phyloP scores from a whole-genome alignment of 331 rosid species.

The Arachis monticola region DNA sequence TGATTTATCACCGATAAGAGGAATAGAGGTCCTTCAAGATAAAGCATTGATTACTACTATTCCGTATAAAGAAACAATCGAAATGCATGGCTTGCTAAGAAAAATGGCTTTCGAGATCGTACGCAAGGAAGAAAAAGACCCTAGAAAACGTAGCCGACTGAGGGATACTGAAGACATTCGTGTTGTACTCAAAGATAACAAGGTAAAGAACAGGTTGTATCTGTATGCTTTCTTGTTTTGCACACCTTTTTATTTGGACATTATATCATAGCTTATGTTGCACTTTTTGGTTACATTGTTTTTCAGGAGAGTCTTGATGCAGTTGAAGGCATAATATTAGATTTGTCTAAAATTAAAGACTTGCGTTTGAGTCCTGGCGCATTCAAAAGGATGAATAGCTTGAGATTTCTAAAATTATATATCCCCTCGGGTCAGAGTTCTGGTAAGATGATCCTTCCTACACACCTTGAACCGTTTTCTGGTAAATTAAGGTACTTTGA shows the following conservation, averaged over 20 bases:
- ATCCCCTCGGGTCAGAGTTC: not conserved
- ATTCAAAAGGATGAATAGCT: constrained; percentile 32
- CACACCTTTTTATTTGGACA: not conserved
- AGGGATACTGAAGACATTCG: not conserved
- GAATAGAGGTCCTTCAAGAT: constrained; percentile 1
- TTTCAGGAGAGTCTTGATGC: not conserved
- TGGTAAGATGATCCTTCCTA: not conserved
- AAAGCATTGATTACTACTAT: not conserved
- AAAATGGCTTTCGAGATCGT: not conserved
- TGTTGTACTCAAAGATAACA: not conserved
- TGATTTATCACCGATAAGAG: not conserved
- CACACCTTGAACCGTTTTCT: not conserved
- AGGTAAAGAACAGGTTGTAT: not conserved
- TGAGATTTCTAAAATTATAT: constrained; percentile 27
- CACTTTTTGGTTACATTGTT: not conserved
- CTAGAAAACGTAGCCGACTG: not conserved
- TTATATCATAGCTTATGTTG: too few species aligned
- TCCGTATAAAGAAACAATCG: not conserved
- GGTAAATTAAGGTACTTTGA: not conserved
- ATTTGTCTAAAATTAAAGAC: not conserved
- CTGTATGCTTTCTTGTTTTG: not conserved
- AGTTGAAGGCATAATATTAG: constrained; percentile 7
- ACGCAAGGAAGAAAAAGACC: not conserved
- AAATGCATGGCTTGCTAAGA: constrained; percentile 1
- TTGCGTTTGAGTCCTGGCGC: not conserved